These are phyloP conservation scores for Eucalyptus pauciflora DNA, from an alignment of 345 rosid species.

Conservation along the genomic window DNA sequence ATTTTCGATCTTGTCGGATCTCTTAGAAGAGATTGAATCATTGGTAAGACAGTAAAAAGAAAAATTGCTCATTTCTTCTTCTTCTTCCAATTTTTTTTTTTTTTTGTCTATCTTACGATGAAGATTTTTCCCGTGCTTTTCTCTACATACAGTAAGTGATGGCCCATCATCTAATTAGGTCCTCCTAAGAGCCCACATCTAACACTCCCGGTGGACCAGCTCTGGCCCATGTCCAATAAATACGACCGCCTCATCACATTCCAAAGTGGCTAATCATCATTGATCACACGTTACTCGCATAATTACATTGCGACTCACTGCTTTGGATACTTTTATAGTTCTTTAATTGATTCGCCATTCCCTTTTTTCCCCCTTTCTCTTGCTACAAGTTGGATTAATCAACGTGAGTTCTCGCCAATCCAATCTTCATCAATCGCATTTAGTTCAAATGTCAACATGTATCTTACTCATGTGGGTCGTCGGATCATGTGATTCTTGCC, in stretches of 20 bases:
- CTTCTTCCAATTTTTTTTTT: neutral
- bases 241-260: neutral
- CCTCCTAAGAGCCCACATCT: neutral
- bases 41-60: neutral
- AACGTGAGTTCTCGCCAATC: neutral
- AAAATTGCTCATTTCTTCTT: neutral
- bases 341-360: neutral
- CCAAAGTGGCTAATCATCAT: neutral
- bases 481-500: neutral
- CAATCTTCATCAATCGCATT: neutral
- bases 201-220: neutral
- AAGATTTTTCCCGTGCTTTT: neutral
- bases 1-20: neutral
- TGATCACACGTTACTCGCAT: neutral
- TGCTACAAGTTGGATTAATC: neutral
- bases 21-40: neutral
- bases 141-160: neutral
- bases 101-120: neutral
- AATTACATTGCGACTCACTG: neutral
- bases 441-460: neutral
- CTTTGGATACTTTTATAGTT: neutral
- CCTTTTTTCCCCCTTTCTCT: neutral
- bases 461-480: neutral
- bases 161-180: neutral
- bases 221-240: neutral